Evolutionary conservation across 129 eudicot genomes (phyloP), one percentile per base, ranked within the genome.

Genomic region (Calendula officinalis): DNA sequence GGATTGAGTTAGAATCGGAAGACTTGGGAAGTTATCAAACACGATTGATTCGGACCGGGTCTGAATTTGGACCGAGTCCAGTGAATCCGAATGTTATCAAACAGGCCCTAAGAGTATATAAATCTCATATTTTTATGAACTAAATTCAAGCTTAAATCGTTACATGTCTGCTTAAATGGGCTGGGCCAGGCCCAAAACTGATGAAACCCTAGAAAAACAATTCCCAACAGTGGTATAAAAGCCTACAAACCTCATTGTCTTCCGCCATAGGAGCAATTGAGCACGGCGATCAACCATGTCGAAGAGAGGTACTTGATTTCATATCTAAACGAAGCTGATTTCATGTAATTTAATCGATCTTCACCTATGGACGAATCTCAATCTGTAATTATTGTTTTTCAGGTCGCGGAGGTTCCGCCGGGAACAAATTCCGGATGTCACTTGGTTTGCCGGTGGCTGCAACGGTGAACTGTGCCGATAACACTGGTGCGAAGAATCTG

Each of bases 321-420:
- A 5, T 11, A 12, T 4, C 17, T 3, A 4, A 0, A 44, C 11
- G 5, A 35, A 10, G 1, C 55, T 15, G 10, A 52, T 12, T 15
- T 39, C 36, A 5, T 32, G 7, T 4, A 3, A 42, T 7, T 33
- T 35, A 52, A 16, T 61, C 14, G 4, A 39, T 27, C 0, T 9
- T 41, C 4, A 1, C 44, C 2, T 12, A 60, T 5, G 27, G 39
- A 22, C 34, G 12, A 30, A 22, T n/a, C 11, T 49, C n/a, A 13
- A 39, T 3, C 5, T 9, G 2, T 44, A 14, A 50, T 70, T 9
- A 16, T 13, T 22, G 64, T 48, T 38, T 70, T 45, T 33, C 68
- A 90, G 97, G 97, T 46, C 84, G 97, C 56, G 97, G 95, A 84
- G 97, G 97, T 7, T 90, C 97, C 34, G 97, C 97, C 17, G 97